Evolutionary conservation across 2,329 filamentous ascomycete species (phyloP), one percentile per base, ranked within the genome.

Genomic region (Fusarium papillatum): DNA sequence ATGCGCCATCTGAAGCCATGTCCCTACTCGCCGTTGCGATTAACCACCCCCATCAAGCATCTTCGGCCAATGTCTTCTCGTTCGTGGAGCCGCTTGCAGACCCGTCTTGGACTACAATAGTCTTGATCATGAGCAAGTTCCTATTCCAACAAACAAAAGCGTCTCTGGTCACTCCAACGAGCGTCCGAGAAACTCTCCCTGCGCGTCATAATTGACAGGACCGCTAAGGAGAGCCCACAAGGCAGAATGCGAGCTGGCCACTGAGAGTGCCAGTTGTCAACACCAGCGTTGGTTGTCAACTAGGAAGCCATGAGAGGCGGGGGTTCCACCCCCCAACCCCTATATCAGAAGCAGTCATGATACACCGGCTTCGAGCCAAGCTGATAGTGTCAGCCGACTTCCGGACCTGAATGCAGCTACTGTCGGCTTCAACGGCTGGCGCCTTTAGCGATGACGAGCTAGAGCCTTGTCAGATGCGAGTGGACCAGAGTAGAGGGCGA

Each of bases 341-440:
- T 43, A 68, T 65, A 57, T 60, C 57, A 60, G 22, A 41, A 24
- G 57, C 22, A 60, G 34, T 60, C 57, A 60, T 57, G 53, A 36
- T 57, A 57, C 53, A 34, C 53, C 19, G 29, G 29, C 29, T 34
- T 36, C 53, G 14, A 50, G 41, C 48, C 34, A 57, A 57, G 16
- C 61, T 57, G 53, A 57, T 36, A 36, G 29, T 34, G 53, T 57
- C 60, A 48, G 13, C 61, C 22, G 48, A 38, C 16, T 38, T 26
- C 57, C 41, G 14, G 48, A 61, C 22, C 41, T 48, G 38, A 39
- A 24, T 57, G 39, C 22, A 46, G 62, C 17, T 26, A 43, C 60
- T 14, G 50, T 36, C 11, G 29, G 19, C 16, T 53, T 39, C 50
- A 11, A 59, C n/a, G 22, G n/a, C 57, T 60, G 14, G 59, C 31